These are phyloP conservation scores for Trichothecium roseum DNA, from an alignment of 2,329 filamentous ascomycete species.

Conservation along the genomic window DNA sequence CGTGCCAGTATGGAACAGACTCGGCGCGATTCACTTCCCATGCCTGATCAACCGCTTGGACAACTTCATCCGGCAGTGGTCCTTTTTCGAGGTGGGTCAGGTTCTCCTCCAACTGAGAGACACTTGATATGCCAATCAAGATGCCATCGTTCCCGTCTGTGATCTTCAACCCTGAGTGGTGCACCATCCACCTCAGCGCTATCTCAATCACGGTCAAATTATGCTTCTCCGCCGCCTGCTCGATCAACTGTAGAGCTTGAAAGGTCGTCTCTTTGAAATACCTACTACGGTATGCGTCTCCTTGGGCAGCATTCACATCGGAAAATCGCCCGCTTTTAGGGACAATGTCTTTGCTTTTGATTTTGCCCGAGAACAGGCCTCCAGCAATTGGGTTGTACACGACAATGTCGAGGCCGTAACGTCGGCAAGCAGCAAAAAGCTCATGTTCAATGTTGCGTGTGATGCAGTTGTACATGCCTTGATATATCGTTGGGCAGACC, in stretches of 20 bases:
- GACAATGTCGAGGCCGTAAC: constrained; percentile 70
- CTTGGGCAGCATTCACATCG: constrained; percentile 38
- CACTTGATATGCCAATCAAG: constrained; percentile 48
- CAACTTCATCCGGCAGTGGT: constrained; percentile 65
- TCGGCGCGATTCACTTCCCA: constrained; percentile 61
- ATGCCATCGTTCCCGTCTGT: constrained; percentile 46
- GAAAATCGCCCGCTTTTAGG: constrained; percentile 64
- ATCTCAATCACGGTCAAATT: constrained; percentile 61
- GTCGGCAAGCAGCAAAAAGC: constrained; percentile 60
- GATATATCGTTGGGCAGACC: constrained; percentile 76
- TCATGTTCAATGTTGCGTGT: constrained; percentile 67
- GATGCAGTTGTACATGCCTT: constrained; percentile 81
- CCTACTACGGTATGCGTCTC: constrained; percentile 49
- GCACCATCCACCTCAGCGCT: constrained; percentile 61
- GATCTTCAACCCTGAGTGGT: constrained; percentile 53
- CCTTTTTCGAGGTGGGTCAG: constrained; percentile 53
- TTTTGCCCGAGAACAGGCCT: constrained; percentile 71
- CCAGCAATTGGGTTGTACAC: constrained; percentile 77
- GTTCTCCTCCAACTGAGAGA: constrained; percentile 47
- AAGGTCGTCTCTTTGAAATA: constrained; percentile 62
- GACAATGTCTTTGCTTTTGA: constrained; percentile 52
- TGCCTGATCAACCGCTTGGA: constrained; percentile 64
- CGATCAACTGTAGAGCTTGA: constrained; percentile 56
- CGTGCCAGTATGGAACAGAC: constrained; percentile 42
- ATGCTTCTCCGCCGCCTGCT: constrained; percentile 57